Evolutionary conservation across 2,329 filamentous ascomycete genomes (phyloP).

Genomic region (Monilinia vaccinii-corymbosi): DNA sequence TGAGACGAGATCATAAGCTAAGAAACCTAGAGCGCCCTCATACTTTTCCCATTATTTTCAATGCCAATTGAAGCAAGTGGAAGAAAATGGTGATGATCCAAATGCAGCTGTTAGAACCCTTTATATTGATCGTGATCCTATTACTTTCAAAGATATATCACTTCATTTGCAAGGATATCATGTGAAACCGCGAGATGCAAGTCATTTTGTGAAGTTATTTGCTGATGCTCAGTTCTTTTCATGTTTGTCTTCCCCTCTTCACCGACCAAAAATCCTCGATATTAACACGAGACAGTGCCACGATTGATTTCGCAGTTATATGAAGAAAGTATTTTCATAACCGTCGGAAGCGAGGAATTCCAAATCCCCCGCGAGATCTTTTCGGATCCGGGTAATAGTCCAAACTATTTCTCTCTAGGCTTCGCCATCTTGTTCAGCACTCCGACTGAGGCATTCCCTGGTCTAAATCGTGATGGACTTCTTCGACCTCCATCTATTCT

Average conservation of each 20-base stretch:
- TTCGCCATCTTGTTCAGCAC: conserved; percentile 81
- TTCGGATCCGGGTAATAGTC: conserved; percentile 75
- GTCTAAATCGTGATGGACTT: conserved; percentile 67
- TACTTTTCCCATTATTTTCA: conserved; percentile 95
- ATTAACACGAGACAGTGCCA: conserved; percentile 50
- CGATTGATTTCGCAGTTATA: conserved; percentile 85
- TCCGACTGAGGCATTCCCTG: conserved; percentile 74
- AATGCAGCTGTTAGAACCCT: conserved; percentile 57
- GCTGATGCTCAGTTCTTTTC: conserved; percentile 94
- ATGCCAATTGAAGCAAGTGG: conserved; percentile 62
- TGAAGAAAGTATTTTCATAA: conserved; percentile 84
- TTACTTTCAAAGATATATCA: conserved; percentile 81
- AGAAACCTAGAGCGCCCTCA: conserved; percentile 67
- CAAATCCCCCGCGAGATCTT: conserved; percentile 86
- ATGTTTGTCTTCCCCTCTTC: conserved; percentile 41
- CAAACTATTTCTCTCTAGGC: conserved; percentile 90
- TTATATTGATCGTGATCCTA: conserved; percentile 90
- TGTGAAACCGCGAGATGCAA: conserved; percentile 68
- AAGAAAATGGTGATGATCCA: conserved; percentile 36
- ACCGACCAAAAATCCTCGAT: conserved; percentile 1
- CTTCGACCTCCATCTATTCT: conserved; percentile 80
- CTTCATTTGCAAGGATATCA: conserved; percentile 90
- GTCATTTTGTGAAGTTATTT: conserved; percentile 85
- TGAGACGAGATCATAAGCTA: conserved; percentile 29
- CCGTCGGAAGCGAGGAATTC: conserved; percentile 79